Evolutionary conservation across 179 eudicot species (phyloP).

Genomic region (Carnegiea gigantea): DNA sequence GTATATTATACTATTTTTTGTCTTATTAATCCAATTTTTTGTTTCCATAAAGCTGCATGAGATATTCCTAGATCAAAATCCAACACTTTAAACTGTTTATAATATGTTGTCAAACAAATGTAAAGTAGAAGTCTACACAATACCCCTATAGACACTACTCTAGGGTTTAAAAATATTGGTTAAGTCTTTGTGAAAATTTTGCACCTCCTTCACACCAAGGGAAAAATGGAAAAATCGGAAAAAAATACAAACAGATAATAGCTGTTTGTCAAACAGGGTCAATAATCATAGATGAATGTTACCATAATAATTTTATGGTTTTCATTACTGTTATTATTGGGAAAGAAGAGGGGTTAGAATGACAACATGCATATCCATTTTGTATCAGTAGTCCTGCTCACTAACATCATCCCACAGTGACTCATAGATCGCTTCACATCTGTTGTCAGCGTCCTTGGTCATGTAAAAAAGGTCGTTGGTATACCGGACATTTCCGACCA

Average conservation of each 20-base stretch:
- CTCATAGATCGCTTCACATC: neutral
- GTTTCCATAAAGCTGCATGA: no score
- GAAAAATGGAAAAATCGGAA: no score
- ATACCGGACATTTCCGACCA: neutral
- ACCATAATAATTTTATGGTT: neutral
- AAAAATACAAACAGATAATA: no score
- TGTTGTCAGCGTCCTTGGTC: neutral
- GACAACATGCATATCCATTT: neutral
- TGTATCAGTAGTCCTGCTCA: neutral
- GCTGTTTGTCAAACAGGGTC: neutral
- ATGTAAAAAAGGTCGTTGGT: neutral
- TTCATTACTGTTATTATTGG: neutral
- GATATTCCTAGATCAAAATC: no score
- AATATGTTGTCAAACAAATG: no score
- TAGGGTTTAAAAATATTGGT: no score
- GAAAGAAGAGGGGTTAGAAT: neutral
- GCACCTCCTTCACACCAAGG: neutral
- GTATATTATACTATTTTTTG: no score
- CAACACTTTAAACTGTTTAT: no score
- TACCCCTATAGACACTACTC: no score
- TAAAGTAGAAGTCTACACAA: no score
- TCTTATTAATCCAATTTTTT: no score
- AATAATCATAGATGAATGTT: neutral
- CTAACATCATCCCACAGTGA: neutral
- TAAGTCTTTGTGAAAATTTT: no score